These are phyloP conservation scores for Leptoxyphium fumago DNA, from an alignment of 2,329 filamentous ascomycete genomes.

Conservation along the genomic window DNA sequence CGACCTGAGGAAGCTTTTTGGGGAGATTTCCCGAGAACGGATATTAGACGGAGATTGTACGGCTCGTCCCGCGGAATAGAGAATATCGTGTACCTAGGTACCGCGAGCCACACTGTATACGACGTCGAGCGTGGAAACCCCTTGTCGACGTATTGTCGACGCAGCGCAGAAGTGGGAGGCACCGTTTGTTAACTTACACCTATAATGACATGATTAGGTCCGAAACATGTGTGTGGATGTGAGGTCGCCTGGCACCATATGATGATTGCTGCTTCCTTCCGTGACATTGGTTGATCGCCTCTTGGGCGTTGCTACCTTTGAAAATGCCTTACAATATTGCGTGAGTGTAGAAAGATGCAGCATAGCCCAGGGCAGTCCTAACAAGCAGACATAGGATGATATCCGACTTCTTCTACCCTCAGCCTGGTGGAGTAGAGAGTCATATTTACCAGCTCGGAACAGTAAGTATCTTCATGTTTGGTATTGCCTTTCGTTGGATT, in stretches of 20 bases:
- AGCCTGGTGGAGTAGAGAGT: conserved; percentile 87
- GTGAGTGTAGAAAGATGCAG: conserved; percentile 27
- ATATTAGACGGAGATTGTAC: not conserved
- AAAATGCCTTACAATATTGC: conserved; percentile 57
- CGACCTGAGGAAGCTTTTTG: conserved; percentile 1
- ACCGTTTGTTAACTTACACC: no score
- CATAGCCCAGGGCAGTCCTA: conserved; percentile 7
- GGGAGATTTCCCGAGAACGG: conserved; percentile 1
- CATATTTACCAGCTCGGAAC: conserved; percentile 96
- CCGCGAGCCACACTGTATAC: no score
- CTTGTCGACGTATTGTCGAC: no score
- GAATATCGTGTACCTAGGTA: no score
- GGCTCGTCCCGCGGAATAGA: conserved; percentile 1
- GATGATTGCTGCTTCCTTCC: not conserved
- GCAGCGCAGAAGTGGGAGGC: no score
- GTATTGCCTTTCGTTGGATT: not conserved
- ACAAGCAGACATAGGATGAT: conserved; percentile 52
- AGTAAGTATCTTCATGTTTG: conserved; percentile 23
- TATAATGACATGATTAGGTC: no score
- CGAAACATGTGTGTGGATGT: no score
- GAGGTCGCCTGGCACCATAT: not conserved
- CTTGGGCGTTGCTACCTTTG: not conserved
- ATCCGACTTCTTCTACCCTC: conserved; percentile 98
- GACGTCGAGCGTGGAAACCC: no score
- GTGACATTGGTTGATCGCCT: conserved; percentile 1